A percentile compares a stretch with the other conserved stretches of the same genome.
These are phyloP conservation scores for Boletus sensibilis DNA, from an alignment of 768 basidiomycete species.

Conservation along the genomic window DNA sequence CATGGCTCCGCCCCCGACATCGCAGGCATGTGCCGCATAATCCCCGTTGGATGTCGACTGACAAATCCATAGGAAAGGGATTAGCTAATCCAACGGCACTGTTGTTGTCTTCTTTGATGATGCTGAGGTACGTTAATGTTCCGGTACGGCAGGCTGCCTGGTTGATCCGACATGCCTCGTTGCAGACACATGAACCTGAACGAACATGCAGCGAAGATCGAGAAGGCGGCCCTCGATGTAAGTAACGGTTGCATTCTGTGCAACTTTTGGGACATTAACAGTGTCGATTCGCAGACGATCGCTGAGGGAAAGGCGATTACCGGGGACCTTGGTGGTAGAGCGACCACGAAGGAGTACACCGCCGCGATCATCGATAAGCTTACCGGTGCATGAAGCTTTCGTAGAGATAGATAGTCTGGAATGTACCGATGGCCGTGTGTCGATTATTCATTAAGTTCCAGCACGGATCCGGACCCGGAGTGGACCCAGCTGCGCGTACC, in stretches of 20 bases:
- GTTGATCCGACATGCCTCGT: constrained; percentile 26
- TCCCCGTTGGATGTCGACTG: neutral
- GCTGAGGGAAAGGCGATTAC: constrained; percentile 96
- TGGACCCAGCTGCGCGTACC: constrained; percentile 6
- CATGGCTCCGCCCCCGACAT: constrained; percentile 99
- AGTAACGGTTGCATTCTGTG: constrained; percentile 31
- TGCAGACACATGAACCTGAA: constrained; percentile 88
- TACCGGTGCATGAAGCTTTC: constrained; percentile 23
- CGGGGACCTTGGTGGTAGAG: constrained; percentile 92
- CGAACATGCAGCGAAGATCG: constrained; percentile 83
- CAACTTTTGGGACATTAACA: constrained; percentile 3
- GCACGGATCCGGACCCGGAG: constrained; percentile 5
- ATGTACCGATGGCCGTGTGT: constrained; percentile 5
- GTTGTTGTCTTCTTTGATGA: constrained; percentile 93
- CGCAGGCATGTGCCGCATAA: constrained; percentile 56
- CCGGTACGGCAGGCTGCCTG: constrained; percentile 4
- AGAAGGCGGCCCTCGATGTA: constrained; percentile 86
- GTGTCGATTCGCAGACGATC: constrained; percentile 65
- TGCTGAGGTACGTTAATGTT: constrained; percentile 71
- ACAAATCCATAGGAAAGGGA: constrained; percentile 62
- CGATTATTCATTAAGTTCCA: constrained; percentile 1
- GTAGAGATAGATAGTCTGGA: constrained; percentile 18
- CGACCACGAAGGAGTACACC: constrained; percentile 88
- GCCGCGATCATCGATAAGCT: constrained; percentile 81
- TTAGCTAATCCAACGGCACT: constrained; percentile 99